Base-by-base conservation (phyloP, 495 filamentous ascomycete species). In the Sphaerosporella brunnea region DNA sequence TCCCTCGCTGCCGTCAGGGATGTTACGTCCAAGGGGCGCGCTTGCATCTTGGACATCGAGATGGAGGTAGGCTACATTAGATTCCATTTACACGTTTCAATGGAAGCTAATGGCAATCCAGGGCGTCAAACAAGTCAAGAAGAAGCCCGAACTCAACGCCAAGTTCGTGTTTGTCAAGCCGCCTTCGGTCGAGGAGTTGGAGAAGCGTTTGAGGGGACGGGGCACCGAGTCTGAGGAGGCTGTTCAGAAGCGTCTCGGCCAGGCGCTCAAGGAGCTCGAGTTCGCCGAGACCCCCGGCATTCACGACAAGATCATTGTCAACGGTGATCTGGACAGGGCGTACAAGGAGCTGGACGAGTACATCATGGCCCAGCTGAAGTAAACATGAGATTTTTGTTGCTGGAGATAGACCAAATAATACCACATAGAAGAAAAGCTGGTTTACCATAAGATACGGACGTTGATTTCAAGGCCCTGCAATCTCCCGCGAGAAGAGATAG, bases 101-200 rank as follows among this genome's bases (percentile, higher is more conserved):
- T 32, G 5, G 28, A 32, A 5, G 28, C 28, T 32, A 32, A 32
- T 13, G 13, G 28, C 28, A 32, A 32, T n/a, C 47, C 49, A 79
- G 79, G 90, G 88, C 23, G 87, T 95, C 38, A 95, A 95, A 66
- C 90, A 95, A 67, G 83, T 97, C 49, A 83, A 83, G 60, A 83
- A 83, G 60, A 72, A 72, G 11, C 77, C 79, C 41, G 68, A 75
- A 60, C 70, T 92, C 54, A 68, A 77, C 49, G 82, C 88, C 10
- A 77, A 86, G 24, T 93, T 82, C 62, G 61, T 93, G 45, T 95
- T 95, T 62, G 69, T 95, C 48, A 73, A 79, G 26, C 88, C 90
- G 1, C 88, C 82, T 0, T 78, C 72, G 18, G 60, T 86, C 51
- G 77, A 80, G 51, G 73, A 71, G 23, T 72, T 95, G 36, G 85